A percentile compares a stretch with the other conserved stretches of the same genome.
Evolutionary conservation across 2,329 filamentous ascomycete species (phyloP).

Genomic region (Scedosporium boydii): DNA sequence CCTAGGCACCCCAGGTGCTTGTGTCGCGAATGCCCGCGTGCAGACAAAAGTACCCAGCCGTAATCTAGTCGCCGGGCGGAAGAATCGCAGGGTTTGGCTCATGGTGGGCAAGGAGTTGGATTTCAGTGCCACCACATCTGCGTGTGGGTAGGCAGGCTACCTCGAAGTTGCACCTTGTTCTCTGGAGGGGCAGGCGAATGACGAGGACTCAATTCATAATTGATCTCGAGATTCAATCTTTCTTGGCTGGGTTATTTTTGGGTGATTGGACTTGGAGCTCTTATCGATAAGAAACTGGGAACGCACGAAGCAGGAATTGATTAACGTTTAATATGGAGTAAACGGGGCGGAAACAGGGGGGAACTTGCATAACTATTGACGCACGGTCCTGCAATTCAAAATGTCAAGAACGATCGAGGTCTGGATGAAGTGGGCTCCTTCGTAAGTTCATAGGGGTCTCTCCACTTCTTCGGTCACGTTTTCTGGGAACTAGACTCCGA

Average conservation of each 20-base stretch:
- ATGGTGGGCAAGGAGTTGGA: not conserved
- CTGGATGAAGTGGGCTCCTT: not conserved
- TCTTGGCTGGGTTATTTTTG: not conserved
- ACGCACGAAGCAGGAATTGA: not conserved
- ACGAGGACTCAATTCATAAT: not conserved
- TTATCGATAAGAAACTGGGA: not conserved
- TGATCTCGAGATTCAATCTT: not conserved
- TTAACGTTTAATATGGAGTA: not conserved
- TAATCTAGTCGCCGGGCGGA: not conserved
- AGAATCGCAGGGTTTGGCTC: slow-evolving; percentile 3
- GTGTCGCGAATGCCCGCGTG: slow-evolving; percentile 62
- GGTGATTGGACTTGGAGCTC: not conserved
- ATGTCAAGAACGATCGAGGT: no score
- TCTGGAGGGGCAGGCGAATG: not conserved
- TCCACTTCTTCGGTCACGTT: not conserved
- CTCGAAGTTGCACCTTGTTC: not conserved
- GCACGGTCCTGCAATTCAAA: no score
- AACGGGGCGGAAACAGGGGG: not conserved
- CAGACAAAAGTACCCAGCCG: not conserved
- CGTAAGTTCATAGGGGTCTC: not conserved
- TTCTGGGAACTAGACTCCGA: not conserved
- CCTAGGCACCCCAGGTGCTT: slow-evolving; percentile 65
- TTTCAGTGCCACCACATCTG: not conserved
- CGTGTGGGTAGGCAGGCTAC: not conserved
- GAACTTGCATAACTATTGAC: not conserved